Evolutionary conservation across 2,329 filamentous ascomycete species (phyloP), one percentile per base, ranked within the genome.

Genomic region (Leptographium lundbergii): DNA sequence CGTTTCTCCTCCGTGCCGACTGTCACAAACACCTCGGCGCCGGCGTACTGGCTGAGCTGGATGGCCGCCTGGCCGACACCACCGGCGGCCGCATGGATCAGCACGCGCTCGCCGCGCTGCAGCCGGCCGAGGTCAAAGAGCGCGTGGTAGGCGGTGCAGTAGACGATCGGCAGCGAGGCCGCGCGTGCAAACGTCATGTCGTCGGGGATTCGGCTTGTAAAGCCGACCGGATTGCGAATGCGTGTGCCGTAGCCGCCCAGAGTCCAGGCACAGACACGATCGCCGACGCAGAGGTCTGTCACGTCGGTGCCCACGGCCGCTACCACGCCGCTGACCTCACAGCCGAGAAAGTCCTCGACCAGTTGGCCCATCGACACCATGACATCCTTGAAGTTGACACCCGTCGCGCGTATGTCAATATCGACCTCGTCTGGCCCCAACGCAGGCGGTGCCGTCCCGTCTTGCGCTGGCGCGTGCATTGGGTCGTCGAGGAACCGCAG

Each of bases 11-110:
- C 34, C 1, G 6, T 32, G 24, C 57, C 32, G 13, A 70, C 69
- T 0, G 70, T 72, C 14, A 42, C 19, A 19, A 42, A 17, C 13
- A 39, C 51, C 19, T 54, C 19, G 14, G 51, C 32, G 10, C 32
- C 32, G n/a, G 42, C 27, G n/a, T 11, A 2, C 57, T 72, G 70
- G 0, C 71, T 70, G 4, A 75, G 62, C 61, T 68, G 66, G 42
- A 75, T 71, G 34, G 71, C 72, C 1, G 71, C 71, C 60, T 73
- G 73, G 1, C 73, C 74, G 3, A 74, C 69, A 25, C 69, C 70
- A 0, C 70, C 73, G 5, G 70, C 67, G 0, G 71, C 74, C 0
- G 69, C 68, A 56, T 75, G 73, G 45, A 76, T 71, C 6, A 76
- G 66, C 7, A 76, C 67, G 5, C 62, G 69, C 58, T 77, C 71